phyloP scores from a whole-genome alignment of 805 yeast species.

The Komagataella pseudopastoris region DNA sequence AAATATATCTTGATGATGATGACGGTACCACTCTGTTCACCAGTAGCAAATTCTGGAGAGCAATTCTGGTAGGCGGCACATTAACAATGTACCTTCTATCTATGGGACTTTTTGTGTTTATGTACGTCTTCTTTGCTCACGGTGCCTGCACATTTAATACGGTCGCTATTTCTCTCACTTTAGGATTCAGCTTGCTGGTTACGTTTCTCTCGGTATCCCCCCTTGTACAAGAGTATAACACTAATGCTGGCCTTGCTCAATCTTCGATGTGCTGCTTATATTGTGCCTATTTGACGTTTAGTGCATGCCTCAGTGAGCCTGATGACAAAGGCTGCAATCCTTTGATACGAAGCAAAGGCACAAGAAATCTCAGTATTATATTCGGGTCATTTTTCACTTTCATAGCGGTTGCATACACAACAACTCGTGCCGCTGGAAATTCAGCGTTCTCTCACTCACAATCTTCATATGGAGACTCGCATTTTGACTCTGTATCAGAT shows the following conservation, averaged over 20 bases:
- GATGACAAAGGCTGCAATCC: slow-evolving; percentile 93
- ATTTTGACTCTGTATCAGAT: slow-evolving; percentile 28
- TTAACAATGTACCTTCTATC: slow-evolving; percentile 69
- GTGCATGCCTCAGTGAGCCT: slow-evolving; percentile 94
- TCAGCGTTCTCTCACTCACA: slow-evolving; percentile 39
- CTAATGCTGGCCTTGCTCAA: slow-evolving; percentile 94
- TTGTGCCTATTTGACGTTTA: slow-evolving; percentile 80
- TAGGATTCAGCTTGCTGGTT: slow-evolving; percentile 48
- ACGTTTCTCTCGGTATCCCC: slow-evolving; percentile 70
- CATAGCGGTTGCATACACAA: slow-evolving; percentile 91
- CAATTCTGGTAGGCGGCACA: slow-evolving; percentile 77
- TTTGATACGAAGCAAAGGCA: slow-evolving; percentile 73
- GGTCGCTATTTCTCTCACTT: slow-evolving; percentile 69
- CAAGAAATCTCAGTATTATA: slow-evolving; percentile 78
- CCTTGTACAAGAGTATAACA: slow-evolving; percentile 79
- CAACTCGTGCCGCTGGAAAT: slow-evolving; percentile 90
- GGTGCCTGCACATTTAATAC: slow-evolving; percentile 81
- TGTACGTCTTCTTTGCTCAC: slow-evolving; percentile 76
- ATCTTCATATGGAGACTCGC: slow-evolving; percentile 19
- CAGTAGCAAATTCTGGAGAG: slow-evolving; percentile 50
- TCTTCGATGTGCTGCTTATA: slow-evolving; percentile 90
- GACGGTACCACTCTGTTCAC: slow-evolving; percentile 25
- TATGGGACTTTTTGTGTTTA: slow-evolving; percentile 56
- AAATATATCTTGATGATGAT: slow-evolving; percentile 34
- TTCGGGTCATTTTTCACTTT: slow-evolving; percentile 91